Conservation (phyloP, 106 monocot species). For the Dioscorea dumetorum region DNA sequence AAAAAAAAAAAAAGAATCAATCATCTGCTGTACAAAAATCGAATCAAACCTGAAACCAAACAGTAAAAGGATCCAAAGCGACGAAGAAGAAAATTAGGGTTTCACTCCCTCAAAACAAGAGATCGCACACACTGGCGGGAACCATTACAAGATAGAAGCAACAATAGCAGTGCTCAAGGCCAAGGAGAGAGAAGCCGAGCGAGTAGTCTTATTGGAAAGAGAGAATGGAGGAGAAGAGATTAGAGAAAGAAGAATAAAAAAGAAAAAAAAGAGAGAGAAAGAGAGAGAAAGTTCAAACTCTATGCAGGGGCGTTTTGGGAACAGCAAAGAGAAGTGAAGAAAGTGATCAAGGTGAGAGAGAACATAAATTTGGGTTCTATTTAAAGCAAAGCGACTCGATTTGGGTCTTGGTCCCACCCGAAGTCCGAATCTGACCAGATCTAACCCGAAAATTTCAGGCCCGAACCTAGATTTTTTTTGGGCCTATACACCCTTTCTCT, state of each 20-base stretch:
- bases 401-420: too few relatives aligned
- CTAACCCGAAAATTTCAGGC: too few relatives aligned
- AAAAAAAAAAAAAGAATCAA: not conserved
- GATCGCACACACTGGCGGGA: not conserved
- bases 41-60: not conserved
- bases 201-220: not conserved
- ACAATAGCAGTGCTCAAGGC: not conserved
- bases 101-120: not conserved
- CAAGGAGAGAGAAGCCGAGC: not conserved
- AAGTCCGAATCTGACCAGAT: too few relatives aligned
- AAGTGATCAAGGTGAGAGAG: not conserved
- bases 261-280: not conserved
- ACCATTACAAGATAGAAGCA: not conserved
- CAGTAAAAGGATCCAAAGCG: too few relatives aligned
- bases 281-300: not conserved
- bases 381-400: too few relatives aligned
- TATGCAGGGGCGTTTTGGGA: not conserved
- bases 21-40: too few relatives aligned
- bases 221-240: not conserved
- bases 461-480: too few relatives aligned
- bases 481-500: not conserved
- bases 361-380: not conserved
- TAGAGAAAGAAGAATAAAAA: not conserved
- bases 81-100: not conserved
- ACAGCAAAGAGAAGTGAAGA: not conserved